A percentile compares a stretch with the other conserved stretches of the same genome.
These are phyloP conservation scores for Aristolochia contorta DNA, from an alignment of 164 flowering plant genomes.

Conservation along the genomic window DNA sequence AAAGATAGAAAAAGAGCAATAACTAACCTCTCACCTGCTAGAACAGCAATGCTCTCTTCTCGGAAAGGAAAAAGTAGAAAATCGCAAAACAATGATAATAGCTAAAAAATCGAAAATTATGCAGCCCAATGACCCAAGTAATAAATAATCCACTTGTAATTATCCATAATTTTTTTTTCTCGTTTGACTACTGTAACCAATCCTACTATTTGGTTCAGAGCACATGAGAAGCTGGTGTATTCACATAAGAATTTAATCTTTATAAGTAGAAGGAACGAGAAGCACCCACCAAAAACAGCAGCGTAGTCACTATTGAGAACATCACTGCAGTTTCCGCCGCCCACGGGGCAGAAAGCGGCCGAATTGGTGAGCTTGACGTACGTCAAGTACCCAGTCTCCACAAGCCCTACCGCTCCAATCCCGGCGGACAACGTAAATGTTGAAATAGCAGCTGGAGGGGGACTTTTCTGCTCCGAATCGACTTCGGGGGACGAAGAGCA, in stretches of 20 bases:
- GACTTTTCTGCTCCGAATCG: conserved; percentile 11
- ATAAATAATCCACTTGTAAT: no score
- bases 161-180: no score
- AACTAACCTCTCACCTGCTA: no score
- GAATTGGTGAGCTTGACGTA: conserved; percentile 67
- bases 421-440: conserved; percentile 59
- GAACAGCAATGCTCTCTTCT: no score
- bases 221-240: no score
- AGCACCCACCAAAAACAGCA: conserved; percentile 51
- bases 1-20: background rate
- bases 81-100: background rate
- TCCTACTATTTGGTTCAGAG: no score
- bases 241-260: no score
- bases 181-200: no score
- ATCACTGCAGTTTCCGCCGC: conserved; percentile 65
- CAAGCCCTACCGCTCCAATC: conserved; percentile 63
- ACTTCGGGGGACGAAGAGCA: conserved; percentile 20
- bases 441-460: conserved; percentile 23
- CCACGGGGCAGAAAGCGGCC: conserved; percentile 72
- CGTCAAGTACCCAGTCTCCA: conserved; percentile 77
- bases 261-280: background rate
- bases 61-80: conserved; percentile 2
- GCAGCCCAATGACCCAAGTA: background rate
- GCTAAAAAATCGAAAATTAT: background rate
- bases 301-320: conserved; percentile 84